phyloP scores from a whole-genome alignment of 441 rosid genomes.

The Pelargonium fulgidum region DNA sequence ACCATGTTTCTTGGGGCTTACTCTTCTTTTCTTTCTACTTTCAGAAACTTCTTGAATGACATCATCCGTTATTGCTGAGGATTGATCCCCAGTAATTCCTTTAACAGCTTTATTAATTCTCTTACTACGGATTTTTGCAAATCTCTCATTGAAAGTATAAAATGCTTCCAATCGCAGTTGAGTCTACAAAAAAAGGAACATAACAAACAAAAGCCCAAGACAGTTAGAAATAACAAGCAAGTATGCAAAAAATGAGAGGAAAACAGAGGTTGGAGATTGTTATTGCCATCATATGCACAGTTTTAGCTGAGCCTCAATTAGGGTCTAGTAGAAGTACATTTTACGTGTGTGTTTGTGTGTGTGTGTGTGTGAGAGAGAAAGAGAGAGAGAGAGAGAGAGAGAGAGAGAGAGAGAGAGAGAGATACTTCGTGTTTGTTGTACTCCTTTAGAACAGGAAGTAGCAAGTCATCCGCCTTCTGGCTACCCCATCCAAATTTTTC shows the following conservation, averaged over 20 bases:
- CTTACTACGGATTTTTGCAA: conserved; percentile 89
- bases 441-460: conserved; percentile 83
- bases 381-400: not conserved
- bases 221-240: conserved; percentile 8
- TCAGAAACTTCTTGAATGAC: conserved; percentile 33
- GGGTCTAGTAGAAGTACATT: not conserved
- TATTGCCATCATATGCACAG: too few species aligned
- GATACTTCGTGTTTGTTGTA: conserved; percentile 82
- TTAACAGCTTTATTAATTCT: conserved; percentile 84
- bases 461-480: conserved; percentile 75
- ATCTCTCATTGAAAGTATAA: conserved; percentile 88
- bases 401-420: not conserved
- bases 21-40: conserved; percentile 35
- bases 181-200: conserved; percentile 42
- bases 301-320: not conserved
- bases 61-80: conserved; percentile 40
- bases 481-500: conserved; percentile 86
- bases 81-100: conserved; percentile 63
- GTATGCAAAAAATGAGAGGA: not conserved
- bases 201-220: conserved; percentile 16
- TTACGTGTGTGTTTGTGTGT: not conserved
- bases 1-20: conserved; percentile 25
- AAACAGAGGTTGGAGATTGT: too few species aligned
- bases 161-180: conserved; percentile 95
- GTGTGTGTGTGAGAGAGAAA: not conserved